A percentile compares a stretch with the other conserved stretches of the same genome.
phyloP scores from a whole-genome alignment of 352 stramenopile species.

The Salisapilia sapeloensis region DNA sequence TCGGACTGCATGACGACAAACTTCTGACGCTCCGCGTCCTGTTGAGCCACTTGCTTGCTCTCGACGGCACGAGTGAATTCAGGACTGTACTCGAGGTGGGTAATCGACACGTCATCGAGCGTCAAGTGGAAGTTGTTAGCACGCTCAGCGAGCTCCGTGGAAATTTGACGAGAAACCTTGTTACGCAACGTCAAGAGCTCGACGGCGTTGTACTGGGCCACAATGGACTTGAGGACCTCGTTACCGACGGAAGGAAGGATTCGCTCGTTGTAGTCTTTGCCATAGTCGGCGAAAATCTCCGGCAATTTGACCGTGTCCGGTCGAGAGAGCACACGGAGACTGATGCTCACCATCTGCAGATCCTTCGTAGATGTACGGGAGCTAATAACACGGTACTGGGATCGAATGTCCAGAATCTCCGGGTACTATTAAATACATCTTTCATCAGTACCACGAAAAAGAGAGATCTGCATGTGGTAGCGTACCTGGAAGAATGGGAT shows the following conservation, averaged over 20 bases:
- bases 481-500: slow-evolving; percentile 90
- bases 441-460: slow-evolving; percentile 1
- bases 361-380: slow-evolving; percentile 97
- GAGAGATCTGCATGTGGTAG: background rate
- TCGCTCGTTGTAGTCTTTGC: slow-evolving; percentile 95
- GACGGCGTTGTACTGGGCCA: slow-evolving; percentile 98
- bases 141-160: slow-evolving; percentile 91
- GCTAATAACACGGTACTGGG: slow-evolving; percentile 94
- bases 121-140: slow-evolving; percentile 95
- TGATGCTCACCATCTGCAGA: slow-evolving; percentile 99
- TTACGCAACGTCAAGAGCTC: slow-evolving; percentile 98
- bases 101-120: slow-evolving; percentile 99
- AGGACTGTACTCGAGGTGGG: slow-evolving; percentile 96
- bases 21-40: slow-evolving; percentile 98
- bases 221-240: slow-evolving; percentile 88
- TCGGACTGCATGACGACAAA: slow-evolving; percentile 99
- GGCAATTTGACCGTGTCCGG: slow-evolving; percentile 91
- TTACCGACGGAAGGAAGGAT: slow-evolving; percentile 98
- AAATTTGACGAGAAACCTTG: slow-evolving; percentile 95
- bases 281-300: slow-evolving; percentile 95
- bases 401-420: slow-evolving; percentile 97
- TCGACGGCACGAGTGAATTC: slow-evolving; percentile 99
- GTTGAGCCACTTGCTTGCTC: slow-evolving; percentile 98
- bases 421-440: slow-evolving; percentile 74
- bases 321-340: slow-evolving; percentile 90